These are phyloP conservation scores for Aspergillus incahuasiensis DNA, from an alignment of 495 filamentous ascomycete species.

Conservation along the genomic window DNA sequence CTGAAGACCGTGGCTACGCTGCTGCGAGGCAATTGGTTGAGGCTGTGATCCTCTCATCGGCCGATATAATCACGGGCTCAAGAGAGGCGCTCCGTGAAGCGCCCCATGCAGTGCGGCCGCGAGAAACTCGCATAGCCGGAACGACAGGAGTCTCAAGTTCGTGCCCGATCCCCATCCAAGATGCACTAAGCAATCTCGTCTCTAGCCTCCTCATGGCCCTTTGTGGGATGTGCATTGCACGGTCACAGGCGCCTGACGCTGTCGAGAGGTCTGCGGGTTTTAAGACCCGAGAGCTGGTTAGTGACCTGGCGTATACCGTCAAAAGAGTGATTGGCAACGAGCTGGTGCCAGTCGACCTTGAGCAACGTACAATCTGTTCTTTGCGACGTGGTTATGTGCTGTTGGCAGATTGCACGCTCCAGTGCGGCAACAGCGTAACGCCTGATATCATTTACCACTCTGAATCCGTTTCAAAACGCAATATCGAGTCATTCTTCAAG, in stretches of 20 bases:
- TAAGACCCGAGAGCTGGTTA: constrained; percentile 28
- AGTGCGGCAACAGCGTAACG: constrained; percentile 24
- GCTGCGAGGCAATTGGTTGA: constrained; percentile 39
- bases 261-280: constrained; percentile 14
- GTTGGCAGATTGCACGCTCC: constrained; percentile 31
- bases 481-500: constrained; percentile 22
- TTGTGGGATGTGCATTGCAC: constrained; percentile 41
- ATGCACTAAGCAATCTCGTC: constrained; percentile 41
- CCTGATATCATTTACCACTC: constrained; percentile 2
- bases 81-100: neutral
- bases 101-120: neutral
- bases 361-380: constrained; percentile 21
- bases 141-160: neutral
- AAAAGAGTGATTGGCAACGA: constrained; percentile 23
- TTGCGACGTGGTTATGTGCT: constrained; percentile 38
- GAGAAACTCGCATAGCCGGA: constrained; percentile 20
- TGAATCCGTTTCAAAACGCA: constrained; percentile 15
- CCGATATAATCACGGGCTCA: constrained; percentile 13
- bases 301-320: constrained; percentile 22
- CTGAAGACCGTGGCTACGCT: constrained; percentile 29
- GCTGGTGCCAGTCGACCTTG: constrained; percentile 1
- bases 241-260: constrained; percentile 24
- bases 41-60: constrained; percentile 33
- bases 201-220: constrained; percentile 39
- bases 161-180: constrained; percentile 40